Conservation (phyloP, 1,284 basidiomycete genomes). For the Vanrija sp. region DNA sequence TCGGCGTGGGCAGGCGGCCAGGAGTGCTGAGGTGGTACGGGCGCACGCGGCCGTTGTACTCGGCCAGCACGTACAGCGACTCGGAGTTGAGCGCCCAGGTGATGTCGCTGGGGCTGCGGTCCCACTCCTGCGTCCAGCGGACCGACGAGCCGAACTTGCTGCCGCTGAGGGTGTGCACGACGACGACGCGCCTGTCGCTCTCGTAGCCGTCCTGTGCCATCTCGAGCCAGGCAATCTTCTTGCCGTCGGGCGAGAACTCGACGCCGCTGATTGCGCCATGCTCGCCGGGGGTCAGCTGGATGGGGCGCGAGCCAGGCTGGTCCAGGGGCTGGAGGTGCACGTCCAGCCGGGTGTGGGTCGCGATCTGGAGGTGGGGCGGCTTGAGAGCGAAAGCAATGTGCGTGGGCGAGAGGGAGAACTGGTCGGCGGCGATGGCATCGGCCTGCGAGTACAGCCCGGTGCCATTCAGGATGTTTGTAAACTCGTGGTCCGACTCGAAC, state of each 20-base stretch:
- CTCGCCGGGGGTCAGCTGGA: constrained; percentile 64
- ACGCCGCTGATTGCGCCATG: constrained; percentile 76
- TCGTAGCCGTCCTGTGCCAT: constrained; percentile 83
- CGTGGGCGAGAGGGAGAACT: constrained; percentile 55
- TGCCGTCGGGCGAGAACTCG: constrained; percentile 62
- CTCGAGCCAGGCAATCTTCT: constrained; percentile 79
- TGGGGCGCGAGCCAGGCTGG: constrained; percentile 14
- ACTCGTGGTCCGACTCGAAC: constrained; percentile 48
- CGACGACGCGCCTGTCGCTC: constrained; percentile 60
- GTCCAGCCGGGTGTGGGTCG: constrained; percentile 54
- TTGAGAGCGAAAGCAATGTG: constrained; percentile 80
- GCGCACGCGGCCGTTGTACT: constrained; percentile 59
- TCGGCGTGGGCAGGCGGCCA: constrained; percentile 35
- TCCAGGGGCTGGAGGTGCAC: constrained; percentile 46
- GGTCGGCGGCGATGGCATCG: constrained; percentile 75
- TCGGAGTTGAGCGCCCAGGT: constrained; percentile 69
- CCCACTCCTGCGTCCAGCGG: constrained; percentile 66
- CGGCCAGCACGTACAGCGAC: constrained; percentile 67
- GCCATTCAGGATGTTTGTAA: constrained; percentile 60
- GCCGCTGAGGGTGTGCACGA: constrained; percentile 63
- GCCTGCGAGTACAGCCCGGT: constrained; percentile 57
- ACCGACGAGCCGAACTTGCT: constrained; percentile 13
- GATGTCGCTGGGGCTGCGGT: constrained; percentile 65
- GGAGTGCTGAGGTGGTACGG: constrained; percentile 41
- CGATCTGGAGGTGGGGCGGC: constrained; percentile 65